A percentile compares a stretch with the other conserved stretches of the same genome.
Conservation (phyloP, 148 eudicot genomes). For the Polygonum maritimum region DNA sequence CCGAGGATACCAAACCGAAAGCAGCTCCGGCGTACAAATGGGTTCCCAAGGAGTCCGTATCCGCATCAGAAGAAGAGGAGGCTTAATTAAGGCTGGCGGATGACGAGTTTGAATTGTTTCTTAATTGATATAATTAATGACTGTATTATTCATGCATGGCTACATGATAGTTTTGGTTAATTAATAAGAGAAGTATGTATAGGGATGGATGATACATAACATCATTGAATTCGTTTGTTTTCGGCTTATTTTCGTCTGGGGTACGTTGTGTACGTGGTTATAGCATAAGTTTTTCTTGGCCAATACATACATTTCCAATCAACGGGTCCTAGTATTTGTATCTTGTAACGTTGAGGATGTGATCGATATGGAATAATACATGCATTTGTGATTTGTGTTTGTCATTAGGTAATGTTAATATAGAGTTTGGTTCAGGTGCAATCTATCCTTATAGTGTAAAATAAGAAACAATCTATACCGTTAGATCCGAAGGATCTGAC, state of each 20-base stretch:
- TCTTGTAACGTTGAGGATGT: slow-evolving; percentile 5
- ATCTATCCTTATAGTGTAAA: too few species aligned
- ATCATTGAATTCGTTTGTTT: not conserved
- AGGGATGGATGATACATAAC: not conserved
- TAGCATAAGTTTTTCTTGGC: not conserved
- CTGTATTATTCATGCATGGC: not conserved
- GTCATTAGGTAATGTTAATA: not conserved
- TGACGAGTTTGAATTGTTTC: not conserved
- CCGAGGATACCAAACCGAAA: slow-evolving; percentile 22
- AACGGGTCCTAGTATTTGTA: not conserved
- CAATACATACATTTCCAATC: not conserved
- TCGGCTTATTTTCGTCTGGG: not conserved
- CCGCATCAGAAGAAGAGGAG: slow-evolving; percentile 3
- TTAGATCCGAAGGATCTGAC: too few species aligned
- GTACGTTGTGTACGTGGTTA: not conserved
- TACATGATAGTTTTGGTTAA: slow-evolving; percentile 1
- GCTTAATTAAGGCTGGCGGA: not conserved
- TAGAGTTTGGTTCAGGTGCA: too few species aligned
- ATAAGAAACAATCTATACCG: too few species aligned
- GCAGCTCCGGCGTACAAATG: slow-evolving; percentile 11
- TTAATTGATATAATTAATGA: too few species aligned
- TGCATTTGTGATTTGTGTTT: not conserved
- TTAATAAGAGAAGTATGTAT: not conserved
- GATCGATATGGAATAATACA: not conserved
- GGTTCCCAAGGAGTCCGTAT: slow-evolving; percentile 24